Conservation (phyloP, 2,329 filamentous ascomycete genomes). For the Pseudogymnoascus sp. region DNA sequence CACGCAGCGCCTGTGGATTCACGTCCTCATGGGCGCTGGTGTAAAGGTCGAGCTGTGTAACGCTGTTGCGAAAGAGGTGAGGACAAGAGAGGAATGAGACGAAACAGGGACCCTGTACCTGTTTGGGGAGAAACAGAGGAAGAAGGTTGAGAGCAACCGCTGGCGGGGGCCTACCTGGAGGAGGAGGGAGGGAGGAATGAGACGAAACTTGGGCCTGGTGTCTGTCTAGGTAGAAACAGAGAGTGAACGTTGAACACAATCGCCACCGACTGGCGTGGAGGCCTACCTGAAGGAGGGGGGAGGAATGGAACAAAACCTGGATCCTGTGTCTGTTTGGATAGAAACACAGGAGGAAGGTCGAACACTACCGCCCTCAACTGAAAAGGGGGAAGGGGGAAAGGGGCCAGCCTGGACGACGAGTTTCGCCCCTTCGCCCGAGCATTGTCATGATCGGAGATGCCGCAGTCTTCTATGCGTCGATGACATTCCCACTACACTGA, state of each 20-base stretch:
- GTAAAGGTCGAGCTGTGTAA: slow-evolving; percentile 76
- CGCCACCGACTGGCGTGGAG: not conserved
- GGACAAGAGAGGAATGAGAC: not conserved
- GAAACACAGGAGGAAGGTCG: not conserved
- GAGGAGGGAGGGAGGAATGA: not conserved
- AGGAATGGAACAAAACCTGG: not conserved
- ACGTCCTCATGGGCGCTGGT: slow-evolving; percentile 79
- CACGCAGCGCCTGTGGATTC: slow-evolving; percentile 93
- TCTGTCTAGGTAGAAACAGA: not conserved
- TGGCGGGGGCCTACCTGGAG: not conserved
- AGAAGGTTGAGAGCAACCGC: not conserved
- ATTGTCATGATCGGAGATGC: not conserved
- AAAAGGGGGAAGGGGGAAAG: not conserved
- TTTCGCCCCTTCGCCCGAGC: not conserved
- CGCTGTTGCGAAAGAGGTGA: slow-evolving; percentile 33
- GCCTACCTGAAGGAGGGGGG: not conserved
- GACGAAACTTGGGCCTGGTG: not conserved
- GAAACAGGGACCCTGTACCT: not conserved
- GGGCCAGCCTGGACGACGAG: not conserved
- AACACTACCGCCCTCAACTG: not conserved
- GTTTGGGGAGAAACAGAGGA: not conserved
- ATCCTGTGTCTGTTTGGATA: not conserved
- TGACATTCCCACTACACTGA: not conserved
- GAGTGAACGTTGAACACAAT: not conserved
- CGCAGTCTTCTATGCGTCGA: not conserved